Conservation (phyloP, 169 alveolate species). For the Babesia divergens region DNA sequence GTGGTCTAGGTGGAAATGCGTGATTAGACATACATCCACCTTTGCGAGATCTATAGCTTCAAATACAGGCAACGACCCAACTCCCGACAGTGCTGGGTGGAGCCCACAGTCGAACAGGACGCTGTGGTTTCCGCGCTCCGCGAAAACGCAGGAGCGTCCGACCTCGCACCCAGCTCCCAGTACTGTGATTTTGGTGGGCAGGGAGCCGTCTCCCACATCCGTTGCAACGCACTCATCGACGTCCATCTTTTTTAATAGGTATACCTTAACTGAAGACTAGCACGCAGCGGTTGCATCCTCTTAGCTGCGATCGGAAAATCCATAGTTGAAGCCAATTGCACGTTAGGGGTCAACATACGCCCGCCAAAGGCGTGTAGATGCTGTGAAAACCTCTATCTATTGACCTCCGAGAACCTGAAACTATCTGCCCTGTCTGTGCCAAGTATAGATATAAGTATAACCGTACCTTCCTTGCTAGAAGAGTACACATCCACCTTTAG, state of each 20-base stretch:
- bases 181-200: conserved; percentile 63
- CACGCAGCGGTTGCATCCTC: too few species aligned
- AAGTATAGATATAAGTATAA: too few species aligned
- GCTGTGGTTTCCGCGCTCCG: conserved; percentile 86
- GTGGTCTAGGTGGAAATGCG: conserved; percentile 98
- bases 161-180: conserved; percentile 93
- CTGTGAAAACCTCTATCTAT: too few species aligned
- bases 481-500: too few species aligned
- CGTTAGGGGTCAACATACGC: too few species aligned
- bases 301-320: too few species aligned
- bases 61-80: conserved; percentile 95
- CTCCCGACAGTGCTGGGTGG: conserved; percentile 97
- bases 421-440: too few species aligned
- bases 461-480: too few species aligned
- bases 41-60: conserved; percentile 93
- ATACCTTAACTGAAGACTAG: too few species aligned
- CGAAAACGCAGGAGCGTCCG: conserved; percentile 95
- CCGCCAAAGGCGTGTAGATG: too few species aligned
- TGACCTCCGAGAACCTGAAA: too few species aligned
- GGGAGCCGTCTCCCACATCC: background rate
- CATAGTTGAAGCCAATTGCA: too few species aligned
- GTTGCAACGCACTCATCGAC: background rate
- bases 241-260: background rate
- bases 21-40: conserved; percentile 91
- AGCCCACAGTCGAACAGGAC: conserved; percentile 99